Evolutionary conservation across 2,329 filamentous ascomycete genomes (phyloP).

Genomic region (Penicillium sp.): DNA sequence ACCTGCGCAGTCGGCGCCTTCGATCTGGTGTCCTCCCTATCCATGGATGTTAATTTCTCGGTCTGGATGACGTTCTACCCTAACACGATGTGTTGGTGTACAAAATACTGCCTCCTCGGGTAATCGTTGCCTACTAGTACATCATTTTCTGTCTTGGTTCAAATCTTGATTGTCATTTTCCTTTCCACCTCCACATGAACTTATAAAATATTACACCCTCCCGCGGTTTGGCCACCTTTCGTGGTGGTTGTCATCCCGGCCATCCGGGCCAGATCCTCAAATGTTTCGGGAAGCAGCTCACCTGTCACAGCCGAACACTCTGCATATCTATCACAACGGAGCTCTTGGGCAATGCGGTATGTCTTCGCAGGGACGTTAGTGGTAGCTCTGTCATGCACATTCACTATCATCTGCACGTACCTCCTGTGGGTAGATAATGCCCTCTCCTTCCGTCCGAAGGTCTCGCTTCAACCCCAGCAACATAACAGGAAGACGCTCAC

Average conservation of each 20-base stretch:
- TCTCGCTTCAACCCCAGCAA: slow-evolving; percentile 64
- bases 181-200: background rate
- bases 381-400: slow-evolving; percentile 24
- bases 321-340: slow-evolving; percentile 65
- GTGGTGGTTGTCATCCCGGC: slow-evolving; percentile 63
- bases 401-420: slow-evolving; percentile 33
- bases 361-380: slow-evolving; percentile 41
- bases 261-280: slow-evolving; percentile 64
- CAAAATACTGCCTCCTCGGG: too few species aligned
- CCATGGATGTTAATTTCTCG: too few species aligned
- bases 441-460: slow-evolving; percentile 52
- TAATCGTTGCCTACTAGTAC: too few species aligned
- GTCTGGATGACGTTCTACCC: too few species aligned
- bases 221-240: slow-evolving; percentile 54
- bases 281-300: slow-evolving; percentile 61
- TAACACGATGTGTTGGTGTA: too few species aligned
- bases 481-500: slow-evolving; percentile 59
- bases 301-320: slow-evolving; percentile 67
- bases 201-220: slow-evolving; percentile 49
- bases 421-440: slow-evolving; percentile 49
- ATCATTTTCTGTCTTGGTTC: too few species aligned
- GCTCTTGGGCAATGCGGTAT: slow-evolving; percentile 63
- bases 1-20: too few species aligned
- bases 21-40: background rate
- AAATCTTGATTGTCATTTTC: too few species aligned